Evolutionary conservation across 1,139 yeast genomes (phyloP).

Genomic region (Geotrichum cucujoidarum): DNA sequence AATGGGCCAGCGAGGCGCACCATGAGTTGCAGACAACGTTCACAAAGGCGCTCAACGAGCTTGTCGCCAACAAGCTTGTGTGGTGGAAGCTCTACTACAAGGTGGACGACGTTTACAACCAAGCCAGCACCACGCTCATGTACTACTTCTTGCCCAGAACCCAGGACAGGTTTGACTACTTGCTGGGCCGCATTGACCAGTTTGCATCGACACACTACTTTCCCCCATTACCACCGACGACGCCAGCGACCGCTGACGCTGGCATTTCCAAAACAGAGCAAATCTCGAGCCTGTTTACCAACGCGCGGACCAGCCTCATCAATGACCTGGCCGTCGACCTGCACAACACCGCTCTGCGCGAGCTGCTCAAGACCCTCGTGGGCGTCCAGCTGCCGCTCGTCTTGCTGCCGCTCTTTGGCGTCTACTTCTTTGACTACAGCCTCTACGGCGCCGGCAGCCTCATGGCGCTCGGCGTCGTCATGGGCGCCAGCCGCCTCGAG

Average conservation of each 20-base stretch:
- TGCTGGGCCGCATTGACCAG: conserved; percentile 35
- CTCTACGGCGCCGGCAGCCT: conserved; percentile 38
- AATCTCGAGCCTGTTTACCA: conserved; percentile 12
- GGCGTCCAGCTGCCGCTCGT: conserved; percentile 38
- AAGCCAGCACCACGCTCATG: conserved; percentile 23
- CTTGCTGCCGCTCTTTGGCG: conserved; percentile 34
- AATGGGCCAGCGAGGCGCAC: conserved; percentile 39
- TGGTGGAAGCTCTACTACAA: conserved; percentile 40
- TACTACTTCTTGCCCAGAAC: conserved; percentile 32
- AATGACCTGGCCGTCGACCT: conserved; percentile 17
- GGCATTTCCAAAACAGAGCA: conserved; percentile 7
- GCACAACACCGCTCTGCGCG: conserved; percentile 20
- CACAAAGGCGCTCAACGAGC: conserved; percentile 6
- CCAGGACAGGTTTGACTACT: conserved; percentile 30
- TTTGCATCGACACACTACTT: conserved; percentile 27
- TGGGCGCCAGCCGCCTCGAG: conserved; percentile 37
- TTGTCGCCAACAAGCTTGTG: conserved; percentile 26
- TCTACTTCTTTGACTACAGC: conserved; percentile 32
- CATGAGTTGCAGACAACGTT: conserved; percentile 35
- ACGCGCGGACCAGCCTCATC: conserved; percentile 15
- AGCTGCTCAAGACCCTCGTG: conserved; percentile 20
- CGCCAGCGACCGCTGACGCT: too few relatives aligned
- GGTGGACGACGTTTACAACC: conserved; percentile 37
- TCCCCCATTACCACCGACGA: conserved; percentile 14
- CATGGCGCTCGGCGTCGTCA: conserved; percentile 37